Percentiles rank a stretch among this genome's conserved stretches.
Evolutionary conservation across 176 grass and related monocot genomes (phyloP).

Genomic region (Eleusine indica): DNA sequence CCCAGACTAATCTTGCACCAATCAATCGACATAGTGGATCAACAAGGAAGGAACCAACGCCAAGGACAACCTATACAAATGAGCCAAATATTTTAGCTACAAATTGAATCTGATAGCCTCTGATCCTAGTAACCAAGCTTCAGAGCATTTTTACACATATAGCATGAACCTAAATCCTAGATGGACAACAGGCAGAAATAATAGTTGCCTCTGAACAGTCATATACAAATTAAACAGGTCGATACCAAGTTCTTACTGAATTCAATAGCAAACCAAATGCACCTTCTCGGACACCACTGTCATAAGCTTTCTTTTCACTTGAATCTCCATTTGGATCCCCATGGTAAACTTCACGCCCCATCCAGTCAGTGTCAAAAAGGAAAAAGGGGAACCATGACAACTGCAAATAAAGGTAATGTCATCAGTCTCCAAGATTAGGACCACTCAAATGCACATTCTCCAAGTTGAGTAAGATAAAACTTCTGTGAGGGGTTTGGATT

Average conservation of each 20-base stretch:
- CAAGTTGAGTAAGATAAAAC: no score
- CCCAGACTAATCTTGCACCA: conserved; percentile 91
- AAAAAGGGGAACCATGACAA: conserved; percentile 99
- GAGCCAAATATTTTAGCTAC: conserved; percentile 19
- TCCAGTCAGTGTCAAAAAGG: conserved; percentile 99
- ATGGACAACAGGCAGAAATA: neutral
- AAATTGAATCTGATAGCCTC: neutral
- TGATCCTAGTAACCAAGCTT: neutral
- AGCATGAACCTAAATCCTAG: neutral
- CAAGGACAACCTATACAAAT: conserved; percentile 79
- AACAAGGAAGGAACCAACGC: conserved; percentile 82
- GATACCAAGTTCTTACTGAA: conserved; percentile 80
- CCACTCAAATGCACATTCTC: no score
- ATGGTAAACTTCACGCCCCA: conserved; percentile 97
- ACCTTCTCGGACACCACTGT: conserved; percentile 97
- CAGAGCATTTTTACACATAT: neutral
- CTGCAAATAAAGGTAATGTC: conserved; percentile 50
- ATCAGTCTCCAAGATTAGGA: conserved; percentile 6
- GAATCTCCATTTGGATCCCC: conserved; percentile 86
- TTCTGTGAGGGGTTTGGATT: neutral
- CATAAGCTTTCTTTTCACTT: conserved; percentile 65
- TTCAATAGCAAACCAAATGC: conserved; percentile 99
- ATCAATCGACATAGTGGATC: conserved; percentile 83
- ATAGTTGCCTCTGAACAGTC: conserved; percentile 9
- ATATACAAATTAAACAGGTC: conserved; percentile 25